phyloP scores from a whole-genome alignment of 2,329 filamentous ascomycete species.

The Ustulina deusta region DNA sequence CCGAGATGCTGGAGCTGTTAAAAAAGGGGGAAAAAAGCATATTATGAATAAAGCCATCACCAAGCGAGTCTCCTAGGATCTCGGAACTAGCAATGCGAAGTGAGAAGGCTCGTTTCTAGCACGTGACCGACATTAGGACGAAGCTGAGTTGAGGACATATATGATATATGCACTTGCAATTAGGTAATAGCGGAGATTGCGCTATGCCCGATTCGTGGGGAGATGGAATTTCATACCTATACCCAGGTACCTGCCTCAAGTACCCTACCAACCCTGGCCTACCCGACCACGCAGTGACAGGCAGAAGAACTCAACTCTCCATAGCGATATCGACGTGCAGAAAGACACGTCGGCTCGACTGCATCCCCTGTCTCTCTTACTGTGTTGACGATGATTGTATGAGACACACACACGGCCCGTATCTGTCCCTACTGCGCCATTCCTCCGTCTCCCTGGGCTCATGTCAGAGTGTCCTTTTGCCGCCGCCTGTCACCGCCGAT shows the following conservation, averaged over 20 bases:
- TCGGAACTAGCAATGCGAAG: no score
- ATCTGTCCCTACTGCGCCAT: conserved; percentile 6
- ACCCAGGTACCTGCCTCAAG: not conserved
- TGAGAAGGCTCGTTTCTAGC: not conserved
- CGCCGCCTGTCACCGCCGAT: conserved; percentile 39
- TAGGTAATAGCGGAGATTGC: not conserved
- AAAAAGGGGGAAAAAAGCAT: no score
- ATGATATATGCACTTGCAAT: no score
- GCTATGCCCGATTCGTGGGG: conserved; percentile 9
- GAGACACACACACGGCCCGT: conserved; percentile 19
- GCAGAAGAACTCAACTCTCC: conserved; percentile 15
- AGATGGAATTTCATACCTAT: conserved; percentile 1
- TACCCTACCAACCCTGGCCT: not conserved
- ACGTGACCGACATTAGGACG: not conserved
- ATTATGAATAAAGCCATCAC: no score
- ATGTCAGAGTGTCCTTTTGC: conserved; percentile 2
- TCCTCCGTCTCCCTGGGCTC: not conserved
- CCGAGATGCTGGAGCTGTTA: no score
- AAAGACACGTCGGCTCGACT: conserved; percentile 22
- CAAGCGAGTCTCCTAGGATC: no score
- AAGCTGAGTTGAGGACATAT: conserved; percentile 1
- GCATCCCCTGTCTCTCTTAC: not conserved
- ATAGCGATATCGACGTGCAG: conserved; percentile 15
- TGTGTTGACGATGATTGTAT: conserved; percentile 29
- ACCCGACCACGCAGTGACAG: not conserved